Evolutionary conservation across 306 rosid species (phyloP), one percentile per base, ranked within the genome.

Genomic region (Trifolium subterraneum): DNA sequence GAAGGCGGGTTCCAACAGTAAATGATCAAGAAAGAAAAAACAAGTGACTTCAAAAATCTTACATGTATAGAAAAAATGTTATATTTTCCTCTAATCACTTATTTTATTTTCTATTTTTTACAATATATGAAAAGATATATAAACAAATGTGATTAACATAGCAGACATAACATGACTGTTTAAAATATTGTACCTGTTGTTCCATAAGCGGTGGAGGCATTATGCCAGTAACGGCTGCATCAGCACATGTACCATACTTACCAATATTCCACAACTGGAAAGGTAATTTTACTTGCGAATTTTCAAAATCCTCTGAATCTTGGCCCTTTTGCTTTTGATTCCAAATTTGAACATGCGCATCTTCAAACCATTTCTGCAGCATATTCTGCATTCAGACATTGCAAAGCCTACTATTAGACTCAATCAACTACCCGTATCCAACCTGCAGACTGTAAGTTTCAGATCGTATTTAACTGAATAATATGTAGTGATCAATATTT

Each of bases 171-270:
- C 31, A 72, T 2, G 25, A 79, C 58, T 20, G 48, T 50, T 64
- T 19, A 13, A 65, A 22, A 18, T 25, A 23, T 48, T 55, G 78
- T 88, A 95, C 98, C 98, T 95, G 97, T 58, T 86, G 79, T 84
- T 95, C 99, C 96, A 92, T 86, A 62, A 95, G 80, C 1, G 99
- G 99, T n/a, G 99, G 99, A 64, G 96, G 99, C 99, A 95, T 95
- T 76, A 86, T 87, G 59, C 99, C 96, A 41, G 90, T 80, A 60
- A 95, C 79, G 55, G 99, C 99, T 19, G 96, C 99, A 86, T 92
- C 99, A 55, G 93, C 86, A 86, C 99, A 95, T 68, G 78, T 79
- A 64, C 96, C 95, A 64, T 84, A 81, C 77, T 92, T 92, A 88
- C 96, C 90, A 76, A 95, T 89, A 84, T 87, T 95, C 99, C 98